Percentiles rank a stretch among this genome's conserved stretches.
Evolutionary conservation across 495 filamentous ascomycete genomes (phyloP).

Genomic region (Aspergillus kassunensis): DNA sequence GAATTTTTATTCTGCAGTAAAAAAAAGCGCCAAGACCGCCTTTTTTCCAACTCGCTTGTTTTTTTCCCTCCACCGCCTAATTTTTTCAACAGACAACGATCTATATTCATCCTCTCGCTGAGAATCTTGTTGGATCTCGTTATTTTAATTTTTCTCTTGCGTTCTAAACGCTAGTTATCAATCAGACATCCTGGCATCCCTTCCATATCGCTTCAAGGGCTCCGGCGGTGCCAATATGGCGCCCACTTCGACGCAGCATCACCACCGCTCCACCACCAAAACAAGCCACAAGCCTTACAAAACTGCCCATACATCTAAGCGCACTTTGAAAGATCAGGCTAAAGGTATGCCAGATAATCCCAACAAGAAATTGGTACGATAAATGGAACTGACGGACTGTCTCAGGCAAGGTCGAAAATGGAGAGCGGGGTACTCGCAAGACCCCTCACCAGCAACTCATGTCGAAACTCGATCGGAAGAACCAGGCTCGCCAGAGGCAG

Average conservation of each 20-base stretch:
- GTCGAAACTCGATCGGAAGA: conserved; percentile 92
- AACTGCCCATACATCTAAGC: conserved; percentile 82
- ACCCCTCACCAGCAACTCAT: conserved; percentile 94
- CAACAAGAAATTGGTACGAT: neutral
- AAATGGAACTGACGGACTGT: conserved; percentile 7
- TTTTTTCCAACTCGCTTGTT: conserved; percentile 16
- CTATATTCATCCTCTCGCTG: conserved; percentile 8
- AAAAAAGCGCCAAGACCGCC: conserved; percentile 26
- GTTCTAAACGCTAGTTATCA: neutral
- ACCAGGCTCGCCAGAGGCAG: conserved; percentile 86
- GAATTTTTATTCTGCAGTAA: conserved; percentile 23
- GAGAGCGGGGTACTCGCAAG: conserved; percentile 63
- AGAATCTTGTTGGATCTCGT: neutral
- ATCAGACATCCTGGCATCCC: conserved; percentile 45
- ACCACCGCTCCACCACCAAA: conserved; percentile 91
- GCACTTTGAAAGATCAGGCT: conserved; percentile 69
- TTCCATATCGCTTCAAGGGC: conserved; percentile 88
- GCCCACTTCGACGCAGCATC: conserved; percentile 64
- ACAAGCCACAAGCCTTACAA: conserved; percentile 83
- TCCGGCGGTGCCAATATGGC: conserved; percentile 56
- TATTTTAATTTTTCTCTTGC: neutral
- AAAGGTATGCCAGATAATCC: conserved; percentile 58
- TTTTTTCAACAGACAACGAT: conserved; percentile 17
- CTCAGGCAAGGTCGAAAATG: conserved; percentile 58
- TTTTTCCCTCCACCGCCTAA: conserved; percentile 22